A percentile compares a stretch with the other conserved stretches of the same genome.
Conservation (phyloP, 306 rosid species). For the Begonia fuchsioides region DNA sequence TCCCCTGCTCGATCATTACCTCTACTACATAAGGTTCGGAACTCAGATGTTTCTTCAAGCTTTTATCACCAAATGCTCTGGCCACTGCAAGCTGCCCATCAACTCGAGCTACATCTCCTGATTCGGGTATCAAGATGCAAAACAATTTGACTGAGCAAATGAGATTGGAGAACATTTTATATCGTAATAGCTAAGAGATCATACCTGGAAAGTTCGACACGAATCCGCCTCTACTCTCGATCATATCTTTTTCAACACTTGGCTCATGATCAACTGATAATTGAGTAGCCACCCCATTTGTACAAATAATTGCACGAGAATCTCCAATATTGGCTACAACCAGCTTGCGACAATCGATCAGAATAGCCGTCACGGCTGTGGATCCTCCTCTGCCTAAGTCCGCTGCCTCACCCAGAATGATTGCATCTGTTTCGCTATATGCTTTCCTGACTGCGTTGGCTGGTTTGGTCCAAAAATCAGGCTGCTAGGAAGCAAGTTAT, state of each 20-base stretch:
- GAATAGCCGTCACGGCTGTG: constrained; percentile 93
- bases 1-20: constrained; percentile 35
- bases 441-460: constrained; percentile 55
- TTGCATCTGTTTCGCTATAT: constrained; percentile 47
- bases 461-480: constrained; percentile 68
- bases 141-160: no score
- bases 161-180: no score
- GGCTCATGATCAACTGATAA: constrained; percentile 91
- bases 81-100: constrained; percentile 96
- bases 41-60: constrained; percentile 77
- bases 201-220: constrained; percentile 91
- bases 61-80: constrained; percentile 93
- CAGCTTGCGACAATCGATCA: constrained; percentile 60
- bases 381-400: constrained; percentile 90
- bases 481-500: constrained; percentile 21
- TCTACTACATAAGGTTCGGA: constrained; percentile 57
- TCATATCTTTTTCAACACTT: constrained; percentile 37
- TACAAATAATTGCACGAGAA: constrained; percentile 71
- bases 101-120: constrained; percentile 91
- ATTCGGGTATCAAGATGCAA: neutral
- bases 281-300: constrained; percentile 56
- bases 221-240: constrained; percentile 78
- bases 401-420: constrained; percentile 56
- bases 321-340: constrained; percentile 88
- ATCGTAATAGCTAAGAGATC: neutral